Evolutionary conservation across 306 rosid genomes (phyloP).

Genomic region (Quercus alba): DNA sequence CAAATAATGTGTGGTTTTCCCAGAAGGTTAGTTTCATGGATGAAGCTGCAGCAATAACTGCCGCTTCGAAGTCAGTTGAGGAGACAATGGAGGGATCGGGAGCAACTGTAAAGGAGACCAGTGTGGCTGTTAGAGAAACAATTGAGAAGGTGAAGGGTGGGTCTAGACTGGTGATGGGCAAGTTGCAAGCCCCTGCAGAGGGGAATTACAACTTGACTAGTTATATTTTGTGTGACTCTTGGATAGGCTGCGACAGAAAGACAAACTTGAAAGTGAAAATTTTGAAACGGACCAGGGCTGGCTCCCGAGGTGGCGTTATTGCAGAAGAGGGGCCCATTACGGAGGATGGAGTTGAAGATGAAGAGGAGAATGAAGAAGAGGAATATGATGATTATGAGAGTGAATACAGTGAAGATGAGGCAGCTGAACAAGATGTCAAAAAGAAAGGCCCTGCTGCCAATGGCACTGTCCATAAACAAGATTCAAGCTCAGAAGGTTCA

Average conservation of each 20-base stretch:
- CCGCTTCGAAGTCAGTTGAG: constrained; percentile 87
- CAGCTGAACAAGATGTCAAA: constrained; percentile 33
- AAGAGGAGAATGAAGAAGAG: constrained; percentile 59
- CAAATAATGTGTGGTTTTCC: constrained; percentile 83
- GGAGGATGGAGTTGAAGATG: constrained; percentile 61
- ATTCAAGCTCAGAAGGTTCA: constrained; percentile 33
- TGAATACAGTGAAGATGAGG: constrained; percentile 64
- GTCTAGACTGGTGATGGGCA: constrained; percentile 73
- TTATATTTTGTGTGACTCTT: constrained; percentile 83
- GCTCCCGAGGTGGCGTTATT: constrained; percentile 46
- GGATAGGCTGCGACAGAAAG: constrained; percentile 90
- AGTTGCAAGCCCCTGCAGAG: constrained; percentile 89
- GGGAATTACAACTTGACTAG: constrained; percentile 86
- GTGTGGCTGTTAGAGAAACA: constrained; percentile 68
- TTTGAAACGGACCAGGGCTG: constrained; percentile 93
- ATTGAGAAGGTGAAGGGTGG: constrained; percentile 85
- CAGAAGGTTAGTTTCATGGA: constrained; percentile 97
- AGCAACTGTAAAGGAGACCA: constrained; percentile 70
- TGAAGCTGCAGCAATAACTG: constrained; percentile 78
- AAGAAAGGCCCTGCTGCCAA: constrained; percentile 43
- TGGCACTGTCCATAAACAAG: constrained; percentile 24
- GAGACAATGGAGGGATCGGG: constrained; percentile 92
- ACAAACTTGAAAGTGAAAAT: constrained; percentile 68
- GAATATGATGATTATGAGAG: constrained; percentile 67
- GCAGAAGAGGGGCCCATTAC: constrained; percentile 34